A percentile compares a stretch with the other conserved stretches of the same genome.
Evolutionary conservation across 1,139 yeast species (phyloP).

Genomic region (Geotrichum carabidarum): DNA sequence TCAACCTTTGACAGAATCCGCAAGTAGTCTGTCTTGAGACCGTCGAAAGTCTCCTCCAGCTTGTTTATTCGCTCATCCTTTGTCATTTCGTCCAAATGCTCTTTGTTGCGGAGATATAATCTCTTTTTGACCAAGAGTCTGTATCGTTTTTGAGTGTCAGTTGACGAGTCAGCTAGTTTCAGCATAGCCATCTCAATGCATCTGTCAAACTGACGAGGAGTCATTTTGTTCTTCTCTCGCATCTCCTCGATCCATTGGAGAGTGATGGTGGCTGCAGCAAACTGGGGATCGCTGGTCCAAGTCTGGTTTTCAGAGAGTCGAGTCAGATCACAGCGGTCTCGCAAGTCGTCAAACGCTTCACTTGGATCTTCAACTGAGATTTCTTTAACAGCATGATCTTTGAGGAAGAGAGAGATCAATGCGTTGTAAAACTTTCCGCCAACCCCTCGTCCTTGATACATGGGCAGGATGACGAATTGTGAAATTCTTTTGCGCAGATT

Average conservation of each 20-base stretch:
- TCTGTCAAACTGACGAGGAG: conserved; percentile 71
- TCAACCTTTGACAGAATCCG: conserved; percentile 53
- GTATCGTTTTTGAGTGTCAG: conserved; percentile 38
- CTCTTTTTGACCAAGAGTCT: conserved; percentile 66
- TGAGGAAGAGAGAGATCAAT: conserved; percentile 52
- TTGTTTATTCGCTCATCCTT: conserved; percentile 58
- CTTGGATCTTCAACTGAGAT: conserved; percentile 93
- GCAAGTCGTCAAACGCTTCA: conserved; percentile 83
- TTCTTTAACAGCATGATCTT: conserved; percentile 54
- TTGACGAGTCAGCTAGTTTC: conserved; percentile 31
- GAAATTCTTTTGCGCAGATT: conserved; percentile 67
- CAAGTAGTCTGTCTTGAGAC: conserved; percentile 63
- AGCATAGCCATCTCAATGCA: conserved; percentile 70
- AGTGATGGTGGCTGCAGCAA: conserved; percentile 10
- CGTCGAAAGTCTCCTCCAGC: conserved; percentile 67
- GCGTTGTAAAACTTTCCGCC: conserved; percentile 63
- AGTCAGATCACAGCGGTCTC: conserved; percentile 75
- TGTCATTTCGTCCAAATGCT: conserved; percentile 65
- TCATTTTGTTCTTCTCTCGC: conserved; percentile 54
- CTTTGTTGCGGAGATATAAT: conserved; percentile 70
- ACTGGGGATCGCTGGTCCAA: conserved; percentile 26
- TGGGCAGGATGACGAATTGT: conserved; percentile 81
- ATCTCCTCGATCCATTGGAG: conserved; percentile 43
- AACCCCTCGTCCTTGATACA: conserved; percentile 60
- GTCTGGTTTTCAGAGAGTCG: conserved; percentile 42